Evolutionary conservation across 2,329 filamentous ascomycete species (phyloP), one percentile per base, ranked within the genome.

Genomic region (Diaporthe vaccinii): DNA sequence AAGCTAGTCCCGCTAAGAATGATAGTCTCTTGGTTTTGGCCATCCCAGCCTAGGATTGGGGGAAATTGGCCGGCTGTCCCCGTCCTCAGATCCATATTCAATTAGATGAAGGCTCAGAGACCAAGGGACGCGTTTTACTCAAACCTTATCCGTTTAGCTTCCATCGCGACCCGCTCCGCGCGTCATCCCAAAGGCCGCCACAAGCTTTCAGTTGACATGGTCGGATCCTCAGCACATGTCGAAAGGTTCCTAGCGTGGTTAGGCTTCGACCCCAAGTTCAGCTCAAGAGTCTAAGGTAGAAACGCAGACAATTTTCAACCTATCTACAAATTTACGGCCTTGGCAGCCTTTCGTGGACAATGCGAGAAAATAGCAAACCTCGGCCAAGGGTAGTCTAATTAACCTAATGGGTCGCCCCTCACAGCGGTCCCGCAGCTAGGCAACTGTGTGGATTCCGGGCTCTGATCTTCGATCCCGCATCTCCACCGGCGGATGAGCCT

Each of bases 161-260:
- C 34, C 49, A 55, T 41, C 41, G 46, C 65, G 65, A 25, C 46
- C 65, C 65, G 65, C 49, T 55, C 65, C 65, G 65, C 34, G 65
- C 65, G 65, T n/a, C 65, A 55, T 41, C 46, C 7, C 17, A 62
- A 69, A 39, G 34, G 34, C 34, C 46, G n/a, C 34, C 65, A 25
- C 31, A 53, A 25, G 34, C 65, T 68, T 68, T 28, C 46, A 41
- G 17, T 28, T 39, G 46, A 15, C 7, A 20, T 68, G 46, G 31
- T 68, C 14, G 46, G 46, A 68, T 51, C 31, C 15, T 36, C 28
- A 14, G 34, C 46, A 39, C 46, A 34, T 39, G 46, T 22, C 2
- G 31, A 53, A 53, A 14, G 22, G 14, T 22, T 68, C 22, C 22
- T 4, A 9, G 7, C 34, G 31, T 15, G 6, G 3, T 69, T 69